A percentile compares a stretch with the other conserved stretches of the same genome.
Conservation (phyloP, 768 basidiomycete species). For the Agaricus subrufescens region DNA sequence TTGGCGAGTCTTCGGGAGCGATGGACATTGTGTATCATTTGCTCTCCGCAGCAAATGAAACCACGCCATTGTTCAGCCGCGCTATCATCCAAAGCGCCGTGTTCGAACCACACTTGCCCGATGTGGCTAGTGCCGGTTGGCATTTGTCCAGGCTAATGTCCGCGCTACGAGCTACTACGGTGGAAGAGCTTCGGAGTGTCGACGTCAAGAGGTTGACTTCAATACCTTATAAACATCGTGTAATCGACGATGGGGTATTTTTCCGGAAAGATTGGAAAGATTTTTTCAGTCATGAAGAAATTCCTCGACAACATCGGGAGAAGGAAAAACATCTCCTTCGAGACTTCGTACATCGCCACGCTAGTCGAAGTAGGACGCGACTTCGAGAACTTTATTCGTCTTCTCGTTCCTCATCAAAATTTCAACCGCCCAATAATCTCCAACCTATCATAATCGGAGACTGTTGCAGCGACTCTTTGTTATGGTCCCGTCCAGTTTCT, state of each 20-base stretch:
- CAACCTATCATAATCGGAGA: constrained; percentile 80
- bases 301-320: constrained; percentile 5
- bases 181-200: constrained; percentile 61
- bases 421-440: constrained; percentile 25
- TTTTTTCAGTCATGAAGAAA: constrained; percentile 33
- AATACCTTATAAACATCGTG: constrained; percentile 46
- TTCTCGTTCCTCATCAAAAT: constrained; percentile 6
- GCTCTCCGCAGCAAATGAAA: constrained; percentile 58
- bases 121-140: constrained; percentile 57
- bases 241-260: constrained; percentile 67
- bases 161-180: constrained; percentile 43
- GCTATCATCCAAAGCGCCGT: constrained; percentile 74
- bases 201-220: constrained; percentile 52
- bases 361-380: constrained; percentile 17
- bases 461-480: constrained; percentile 56
- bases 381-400: constrained; percentile 12
- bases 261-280: constrained; percentile 59
- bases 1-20: constrained; percentile 48
- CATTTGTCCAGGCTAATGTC: constrained; percentile 63
- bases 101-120: constrained; percentile 57
- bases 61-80: constrained; percentile 60
- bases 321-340: constrained; percentile 1
- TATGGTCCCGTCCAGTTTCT: constrained; percentile 57
- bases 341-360: neutral
- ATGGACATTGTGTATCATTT: constrained; percentile 60